phyloP scores from a whole-genome alignment of 2,329 filamentous ascomycete genomes.

The Fusarium sulawesiense region DNA sequence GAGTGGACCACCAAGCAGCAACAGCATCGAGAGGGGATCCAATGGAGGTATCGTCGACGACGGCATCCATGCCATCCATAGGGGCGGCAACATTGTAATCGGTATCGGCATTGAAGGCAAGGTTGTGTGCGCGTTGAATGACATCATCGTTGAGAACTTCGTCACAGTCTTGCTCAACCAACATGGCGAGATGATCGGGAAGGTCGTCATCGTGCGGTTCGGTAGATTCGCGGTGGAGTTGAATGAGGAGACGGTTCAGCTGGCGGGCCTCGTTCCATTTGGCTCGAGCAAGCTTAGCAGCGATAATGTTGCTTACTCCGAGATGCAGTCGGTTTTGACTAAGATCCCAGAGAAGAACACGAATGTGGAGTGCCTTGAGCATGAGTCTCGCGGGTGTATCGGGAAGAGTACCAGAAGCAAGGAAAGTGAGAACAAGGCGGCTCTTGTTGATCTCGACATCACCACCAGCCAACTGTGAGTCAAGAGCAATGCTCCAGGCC shows the following conservation, averaged over 20 bases:
- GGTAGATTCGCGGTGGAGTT: conserved; percentile 55
- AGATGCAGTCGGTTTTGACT: conserved; percentile 74
- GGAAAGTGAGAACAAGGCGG: conserved; percentile 83
- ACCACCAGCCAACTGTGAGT: conserved; percentile 91
- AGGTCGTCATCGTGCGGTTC: conserved; percentile 68
- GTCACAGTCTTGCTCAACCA: conserved; percentile 84
- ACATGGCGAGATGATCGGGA: conserved; percentile 78
- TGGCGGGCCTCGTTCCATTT: conserved; percentile 86
- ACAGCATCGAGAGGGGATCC: conserved; percentile 89
- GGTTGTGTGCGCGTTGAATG: conserved; percentile 86
- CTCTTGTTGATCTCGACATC: conserved; percentile 91
- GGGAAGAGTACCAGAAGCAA: conserved; percentile 88
- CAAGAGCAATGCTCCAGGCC: conserved; percentile 92
- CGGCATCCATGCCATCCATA: conserved; percentile 81
- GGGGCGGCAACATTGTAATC: conserved; percentile 71
- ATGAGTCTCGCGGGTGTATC: conserved; percentile 85
- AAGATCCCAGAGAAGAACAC: conserved; percentile 85
- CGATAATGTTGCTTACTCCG: conserved; percentile 73
- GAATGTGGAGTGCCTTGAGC: conserved; percentile 91
- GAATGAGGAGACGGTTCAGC: conserved; percentile 62
- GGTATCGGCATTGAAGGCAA: conserved; percentile 87
- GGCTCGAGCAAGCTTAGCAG: conserved; percentile 76
- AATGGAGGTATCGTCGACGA: conserved; percentile 87
- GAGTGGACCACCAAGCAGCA: conserved; percentile 89
- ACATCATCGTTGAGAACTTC: conserved; percentile 82